Evolutionary conservation across 1,284 basidiomycete genomes (phyloP).

Genomic region (Gymnopus androsaceus): DNA sequence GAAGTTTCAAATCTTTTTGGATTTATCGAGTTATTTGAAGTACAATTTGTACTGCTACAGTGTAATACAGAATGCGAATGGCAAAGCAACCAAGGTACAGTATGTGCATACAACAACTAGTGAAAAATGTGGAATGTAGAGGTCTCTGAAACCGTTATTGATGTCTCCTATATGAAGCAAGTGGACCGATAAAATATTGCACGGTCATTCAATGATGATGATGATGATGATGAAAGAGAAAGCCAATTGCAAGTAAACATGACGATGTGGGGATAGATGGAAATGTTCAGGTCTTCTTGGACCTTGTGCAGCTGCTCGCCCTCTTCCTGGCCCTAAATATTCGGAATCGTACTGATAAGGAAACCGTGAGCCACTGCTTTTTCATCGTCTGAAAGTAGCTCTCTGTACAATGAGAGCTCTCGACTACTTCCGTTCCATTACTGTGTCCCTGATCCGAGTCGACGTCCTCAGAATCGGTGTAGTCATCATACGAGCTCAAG

Average conservation of each 20-base stretch:
- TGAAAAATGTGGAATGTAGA: no score
- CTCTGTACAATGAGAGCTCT: background rate
- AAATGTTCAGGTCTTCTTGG: background rate
- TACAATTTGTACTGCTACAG: no score
- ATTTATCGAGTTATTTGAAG: no score
- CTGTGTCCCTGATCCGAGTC: background rate
- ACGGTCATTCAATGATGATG: background rate
- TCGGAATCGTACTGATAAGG: background rate
- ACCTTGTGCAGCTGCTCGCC: background rate
- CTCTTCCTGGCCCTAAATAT: slow-evolving; percentile 3
- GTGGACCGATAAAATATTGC: slow-evolving; percentile 4
- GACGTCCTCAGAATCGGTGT: background rate
- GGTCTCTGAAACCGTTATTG: no score
- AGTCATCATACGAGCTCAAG: background rate
- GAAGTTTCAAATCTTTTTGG: no score
- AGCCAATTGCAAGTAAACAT: background rate
- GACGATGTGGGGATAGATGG: background rate
- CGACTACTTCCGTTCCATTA: background rate
- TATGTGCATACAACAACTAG: no score
- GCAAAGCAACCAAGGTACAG: no score
- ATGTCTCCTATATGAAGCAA: no score
- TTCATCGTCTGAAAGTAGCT: slow-evolving; percentile 3
- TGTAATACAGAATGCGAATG: no score
- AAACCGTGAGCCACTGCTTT: slow-evolving; percentile 6
- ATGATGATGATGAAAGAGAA: background rate